Conservation (phyloP, 768 basidiomycete genomes). For the Phlebiopsis gigantea region DNA sequence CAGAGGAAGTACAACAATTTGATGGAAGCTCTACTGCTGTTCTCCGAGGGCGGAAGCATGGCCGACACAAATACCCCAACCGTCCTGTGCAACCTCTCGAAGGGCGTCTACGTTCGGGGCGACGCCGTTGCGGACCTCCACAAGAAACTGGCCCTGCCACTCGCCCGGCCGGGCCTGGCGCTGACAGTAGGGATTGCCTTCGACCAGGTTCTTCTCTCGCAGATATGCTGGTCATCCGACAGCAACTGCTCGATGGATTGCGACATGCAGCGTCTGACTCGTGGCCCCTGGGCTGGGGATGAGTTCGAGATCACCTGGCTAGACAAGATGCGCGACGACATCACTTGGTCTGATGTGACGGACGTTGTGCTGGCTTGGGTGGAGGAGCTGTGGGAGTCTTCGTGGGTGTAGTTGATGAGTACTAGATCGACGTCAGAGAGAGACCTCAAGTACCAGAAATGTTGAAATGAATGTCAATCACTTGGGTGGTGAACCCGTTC, state of each 20-base stretch:
- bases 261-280: not conserved
- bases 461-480: no score
- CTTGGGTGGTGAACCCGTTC: no score
- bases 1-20: not conserved
- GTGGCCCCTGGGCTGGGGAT: conserved; percentile 9
- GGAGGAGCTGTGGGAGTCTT: not conserved
- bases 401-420: no score
- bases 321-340: not conserved
- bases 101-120: conserved; percentile 5
- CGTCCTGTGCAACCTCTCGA: conserved; percentile 6
- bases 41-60: not conserved
- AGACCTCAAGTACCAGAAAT: no score
- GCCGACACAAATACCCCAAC: not conserved
- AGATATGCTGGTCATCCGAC: conserved; percentile 7
- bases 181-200: not conserved
- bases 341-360: conserved; percentile 4
- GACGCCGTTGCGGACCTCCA: not conserved
- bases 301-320: not conserved
- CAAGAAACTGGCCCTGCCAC: not conserved
- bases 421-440: no score
- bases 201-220: not conserved
- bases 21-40: not conserved
- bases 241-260: not conserved
- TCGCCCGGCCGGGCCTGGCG: not conserved
- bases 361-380: not conserved